Evolutionary conservation across 345 rosid species (phyloP), one percentile per base, ranked within the genome.

Genomic region (Citrus reticulata): DNA sequence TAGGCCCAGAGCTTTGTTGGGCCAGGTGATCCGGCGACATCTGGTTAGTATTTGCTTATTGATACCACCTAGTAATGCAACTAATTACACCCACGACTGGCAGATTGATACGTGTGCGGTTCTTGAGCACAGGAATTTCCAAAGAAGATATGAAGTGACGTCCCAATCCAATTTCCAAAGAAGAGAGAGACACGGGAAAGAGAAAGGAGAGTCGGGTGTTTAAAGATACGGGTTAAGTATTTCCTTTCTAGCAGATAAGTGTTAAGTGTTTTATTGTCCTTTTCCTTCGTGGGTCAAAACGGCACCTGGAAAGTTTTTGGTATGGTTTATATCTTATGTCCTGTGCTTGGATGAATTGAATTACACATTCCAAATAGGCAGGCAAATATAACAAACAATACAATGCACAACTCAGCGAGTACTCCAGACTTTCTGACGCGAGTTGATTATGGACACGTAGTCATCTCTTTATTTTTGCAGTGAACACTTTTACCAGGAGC

Each of bases 11-110:
- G 25, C 8, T 7, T 1, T 22, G n/a, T 22, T 57, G 25, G 61
- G 11, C 25, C 11, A 1, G n/a, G 17, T 46, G 51, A 46, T 46
- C 49, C 1, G 51, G 14, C 5, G 5, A 13, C 4, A 42, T 42
- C 51, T 3, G 4, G 17, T 13, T 13, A 46, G 51, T 13, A 42
- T 11, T 9, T 42, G 4, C 51, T 11, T 42, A 0, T 42, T 42
- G 51, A 42, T 0, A 0, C 16, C 16, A 42, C 16, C 51, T 0
- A 11, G 0, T 3, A 0, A 11, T 17, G 6, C 6, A 17, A 4
- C 8, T 17, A 54, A 54, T 4, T 4, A 54, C 58, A 54, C 22
- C 22, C 22, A 17, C 58, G 1, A 3, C 19, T 17, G 6, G 58
- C 0, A 1, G 0, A 5, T 54, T 5, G 3, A 54, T 17, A 54